These are phyloP conservation scores for Agrocybe praecox DNA, from an alignment of 768 basidiomycete species.

Conservation along the genomic window DNA sequence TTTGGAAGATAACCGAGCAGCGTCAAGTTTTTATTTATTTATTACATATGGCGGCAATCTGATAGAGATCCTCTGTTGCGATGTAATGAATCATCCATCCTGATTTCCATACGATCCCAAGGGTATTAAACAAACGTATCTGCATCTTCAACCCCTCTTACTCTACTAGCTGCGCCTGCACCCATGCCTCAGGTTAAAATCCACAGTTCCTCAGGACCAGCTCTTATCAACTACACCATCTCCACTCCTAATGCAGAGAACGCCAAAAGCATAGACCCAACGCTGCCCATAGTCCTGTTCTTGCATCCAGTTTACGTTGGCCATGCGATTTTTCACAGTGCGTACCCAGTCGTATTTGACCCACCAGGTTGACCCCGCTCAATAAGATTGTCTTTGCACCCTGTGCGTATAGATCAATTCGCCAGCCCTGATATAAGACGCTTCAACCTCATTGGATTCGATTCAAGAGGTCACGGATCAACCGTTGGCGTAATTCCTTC, in stretches of 20 bases:
- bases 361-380: not conserved
- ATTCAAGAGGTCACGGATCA: conserved; percentile 33
- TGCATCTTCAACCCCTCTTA: too few relatives aligned
- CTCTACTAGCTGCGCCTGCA: not conserved
- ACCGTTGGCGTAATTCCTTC: conserved; percentile 28
- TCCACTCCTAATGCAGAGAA: conserved; percentile 32
- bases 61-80: too few relatives aligned
- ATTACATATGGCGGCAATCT: too few relatives aligned
- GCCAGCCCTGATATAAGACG: conserved; percentile 31
- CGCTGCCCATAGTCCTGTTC: conserved; percentile 35
- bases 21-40: too few relatives aligned
- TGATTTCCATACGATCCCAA: too few relatives aligned
- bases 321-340: conserved; percentile 34
- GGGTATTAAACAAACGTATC: too few relatives aligned
- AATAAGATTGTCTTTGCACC: not conserved
- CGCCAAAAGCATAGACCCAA: conserved; percentile 28
- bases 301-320: conserved; percentile 37
- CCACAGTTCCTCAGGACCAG: conserved; percentile 28
- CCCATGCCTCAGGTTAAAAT: conserved; percentile 33
- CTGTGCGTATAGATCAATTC: conserved; percentile 28
- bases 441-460: conserved; percentile 38
- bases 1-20: too few relatives aligned
- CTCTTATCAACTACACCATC: conserved; percentile 36
- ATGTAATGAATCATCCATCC: too few relatives aligned
- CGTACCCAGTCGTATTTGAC: conserved; percentile 7